These are phyloP conservation scores for Lumnitzera racemosa DNA, from an alignment of 345 rosid species.

Conservation along the genomic window DNA sequence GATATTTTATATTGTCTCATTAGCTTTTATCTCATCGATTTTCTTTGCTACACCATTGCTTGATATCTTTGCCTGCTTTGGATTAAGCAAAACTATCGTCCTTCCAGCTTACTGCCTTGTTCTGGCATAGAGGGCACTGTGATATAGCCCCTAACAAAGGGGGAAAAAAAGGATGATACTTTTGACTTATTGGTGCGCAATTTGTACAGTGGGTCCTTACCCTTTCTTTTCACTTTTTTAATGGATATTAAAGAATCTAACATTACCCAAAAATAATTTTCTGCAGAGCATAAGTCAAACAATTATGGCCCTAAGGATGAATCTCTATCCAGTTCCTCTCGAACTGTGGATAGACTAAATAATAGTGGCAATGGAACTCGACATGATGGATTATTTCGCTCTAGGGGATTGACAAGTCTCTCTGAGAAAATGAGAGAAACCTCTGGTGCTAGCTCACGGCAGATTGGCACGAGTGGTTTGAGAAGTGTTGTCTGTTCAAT, in stretches of 20 bases:
- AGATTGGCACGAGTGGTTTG: conserved; percentile 27
- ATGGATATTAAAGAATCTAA: no score
- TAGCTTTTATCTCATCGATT: neutral
- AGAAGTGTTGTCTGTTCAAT: conserved; percentile 42
- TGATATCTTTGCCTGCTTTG: neutral
- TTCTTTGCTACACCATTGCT: conserved; percentile 4
- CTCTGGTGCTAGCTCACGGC: conserved; percentile 34
- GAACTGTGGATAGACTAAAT: conserved; percentile 38
- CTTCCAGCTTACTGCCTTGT: no score
- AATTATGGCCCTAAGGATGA: conserved; percentile 53
- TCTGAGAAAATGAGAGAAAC: conserved; percentile 53
- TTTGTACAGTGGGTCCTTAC: conserved; percentile 32
- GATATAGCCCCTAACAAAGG: no score
- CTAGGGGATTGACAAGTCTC: conserved; percentile 45
- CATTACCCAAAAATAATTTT: neutral
- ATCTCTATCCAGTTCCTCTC: conserved; percentile 46
- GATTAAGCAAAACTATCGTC: neutral
- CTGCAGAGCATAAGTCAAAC: conserved; percentile 41
- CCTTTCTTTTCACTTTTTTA: neutral
- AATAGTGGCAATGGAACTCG: conserved; percentile 32
- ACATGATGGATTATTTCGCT: conserved; percentile 44
- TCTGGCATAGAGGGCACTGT: no score
- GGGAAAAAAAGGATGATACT: neutral
- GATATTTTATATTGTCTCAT: neutral
- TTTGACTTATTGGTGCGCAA: conserved; percentile 6